These are phyloP conservation scores for Termitomyces sp. DNA, from an alignment of 768 basidiomycete species.

Conservation along the genomic window DNA sequence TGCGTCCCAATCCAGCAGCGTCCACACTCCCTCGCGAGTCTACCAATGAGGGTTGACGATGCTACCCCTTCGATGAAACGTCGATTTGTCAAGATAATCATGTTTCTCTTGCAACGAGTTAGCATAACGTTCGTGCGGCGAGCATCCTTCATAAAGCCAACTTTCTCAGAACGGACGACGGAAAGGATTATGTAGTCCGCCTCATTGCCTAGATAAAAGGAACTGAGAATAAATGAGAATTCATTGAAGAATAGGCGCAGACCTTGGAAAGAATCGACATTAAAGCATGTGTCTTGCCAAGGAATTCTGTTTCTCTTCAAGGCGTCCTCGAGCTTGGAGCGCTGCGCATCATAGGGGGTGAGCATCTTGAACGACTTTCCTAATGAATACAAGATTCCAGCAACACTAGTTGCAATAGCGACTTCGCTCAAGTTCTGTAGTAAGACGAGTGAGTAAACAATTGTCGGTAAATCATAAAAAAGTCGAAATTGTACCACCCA, in stretches of 20 bases:
- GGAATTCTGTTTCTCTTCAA: slow-evolving; percentile 40
- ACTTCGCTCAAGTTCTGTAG: slow-evolving; percentile 51
- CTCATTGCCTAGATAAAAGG: slow-evolving; percentile 53
- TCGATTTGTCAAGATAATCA: slow-evolving; percentile 56
- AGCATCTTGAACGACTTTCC: slow-evolving; percentile 50
- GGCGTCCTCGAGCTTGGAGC: slow-evolving; percentile 42
- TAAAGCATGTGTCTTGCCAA: slow-evolving; percentile 64
- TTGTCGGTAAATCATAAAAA: not conserved
- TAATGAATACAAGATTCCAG: slow-evolving; percentile 28
- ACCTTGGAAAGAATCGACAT: slow-evolving; percentile 80
- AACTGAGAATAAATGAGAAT: not conserved
- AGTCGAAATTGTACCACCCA: slow-evolving; percentile 27
- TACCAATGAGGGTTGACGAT: slow-evolving; percentile 25
- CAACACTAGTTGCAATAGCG: slow-evolving; percentile 31
- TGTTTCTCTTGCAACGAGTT: slow-evolving; percentile 61
- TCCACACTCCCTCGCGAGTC: slow-evolving; percentile 18
- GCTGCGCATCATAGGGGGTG: slow-evolving; percentile 74
- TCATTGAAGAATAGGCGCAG: slow-evolving; percentile 4
- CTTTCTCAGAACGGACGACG: slow-evolving; percentile 51
- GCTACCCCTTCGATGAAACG: slow-evolving; percentile 41
- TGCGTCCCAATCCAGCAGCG: slow-evolving; percentile 15
- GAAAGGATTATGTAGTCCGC: slow-evolving; percentile 71
- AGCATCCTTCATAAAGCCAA: slow-evolving; percentile 56
- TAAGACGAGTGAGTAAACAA: not conserved
- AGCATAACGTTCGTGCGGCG: slow-evolving; percentile 78